These are phyloP conservation scores for Macrophomina phaseolina DNA, from an alignment of 2,329 filamentous ascomycete species.

Conservation along the genomic window DNA sequence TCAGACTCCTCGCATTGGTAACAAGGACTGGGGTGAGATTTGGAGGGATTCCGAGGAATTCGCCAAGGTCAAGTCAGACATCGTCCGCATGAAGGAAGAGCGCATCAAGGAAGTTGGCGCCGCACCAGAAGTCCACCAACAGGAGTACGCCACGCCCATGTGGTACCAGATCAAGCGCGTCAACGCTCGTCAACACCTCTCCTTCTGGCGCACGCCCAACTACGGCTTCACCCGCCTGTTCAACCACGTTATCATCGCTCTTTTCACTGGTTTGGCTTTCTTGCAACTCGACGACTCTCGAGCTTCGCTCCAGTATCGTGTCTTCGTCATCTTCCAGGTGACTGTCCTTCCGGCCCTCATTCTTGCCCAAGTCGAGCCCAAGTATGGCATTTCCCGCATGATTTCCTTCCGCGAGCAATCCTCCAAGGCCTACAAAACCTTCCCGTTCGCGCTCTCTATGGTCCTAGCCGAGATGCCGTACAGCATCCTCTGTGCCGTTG, in stretches of 20 bases:
- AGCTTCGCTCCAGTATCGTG: conserved; percentile 78
- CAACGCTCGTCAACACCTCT: conserved; percentile 72
- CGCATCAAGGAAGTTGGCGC: conserved; percentile 57
- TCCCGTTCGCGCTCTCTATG: conserved; percentile 78
- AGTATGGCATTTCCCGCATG: conserved; percentile 78
- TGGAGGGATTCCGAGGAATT: conserved; percentile 78
- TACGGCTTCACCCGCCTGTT: conserved; percentile 89
- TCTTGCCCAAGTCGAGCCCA: conserved; percentile 81
- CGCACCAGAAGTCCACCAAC: conserved; percentile 59
- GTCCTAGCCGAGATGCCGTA: conserved; percentile 87
- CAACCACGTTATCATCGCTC: conserved; percentile 78
- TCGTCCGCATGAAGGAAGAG: conserved; percentile 68
- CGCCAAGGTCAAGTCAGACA: conserved; percentile 68
- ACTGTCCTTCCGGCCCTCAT: conserved; percentile 84
- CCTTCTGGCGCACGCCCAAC: conserved; percentile 86
- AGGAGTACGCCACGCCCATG: conserved; percentile 82
- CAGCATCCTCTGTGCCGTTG: conserved; percentile 77
- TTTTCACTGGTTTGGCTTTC: conserved; percentile 81
- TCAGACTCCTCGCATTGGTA: conserved; percentile 72
- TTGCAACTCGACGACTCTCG: conserved; percentile 78
- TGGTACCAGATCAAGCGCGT: conserved; percentile 80
- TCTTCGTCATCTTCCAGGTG: conserved; percentile 91
- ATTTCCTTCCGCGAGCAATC: conserved; percentile 87
- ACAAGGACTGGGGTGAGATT: conserved; percentile 79
- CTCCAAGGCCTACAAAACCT: conserved; percentile 83